phyloP scores from a whole-genome alignment of 192 early-diverging fungal genomes.

The Funneliformis geosporum region DNA sequence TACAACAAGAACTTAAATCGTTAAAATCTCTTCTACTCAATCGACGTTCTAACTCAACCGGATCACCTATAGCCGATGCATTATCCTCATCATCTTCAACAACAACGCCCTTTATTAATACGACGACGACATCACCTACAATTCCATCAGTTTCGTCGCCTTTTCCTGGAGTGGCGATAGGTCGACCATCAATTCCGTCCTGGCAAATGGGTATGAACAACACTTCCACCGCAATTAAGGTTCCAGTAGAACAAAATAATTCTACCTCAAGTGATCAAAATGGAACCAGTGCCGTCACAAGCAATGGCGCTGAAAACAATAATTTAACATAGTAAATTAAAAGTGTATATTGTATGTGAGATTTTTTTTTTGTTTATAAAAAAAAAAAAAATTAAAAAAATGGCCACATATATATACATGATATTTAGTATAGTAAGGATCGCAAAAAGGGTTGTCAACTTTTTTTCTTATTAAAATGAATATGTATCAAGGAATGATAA shows the following conservation, averaged over 20 bases:
- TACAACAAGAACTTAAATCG: constrained; percentile 94
- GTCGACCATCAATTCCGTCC: constrained; percentile 8
- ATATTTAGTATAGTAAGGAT: background rate
- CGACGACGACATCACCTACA: constrained; percentile 6
- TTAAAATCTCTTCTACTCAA: constrained; percentile 89
- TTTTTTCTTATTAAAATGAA: too few species aligned
- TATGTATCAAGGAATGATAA: too few species aligned
- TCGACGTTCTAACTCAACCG: constrained; percentile 49
- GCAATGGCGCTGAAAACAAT: background rate
- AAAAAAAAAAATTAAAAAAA: background rate
- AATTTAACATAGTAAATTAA: background rate
- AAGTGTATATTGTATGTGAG: background rate
- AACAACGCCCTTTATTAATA: constrained; percentile 31
- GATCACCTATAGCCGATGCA: constrained; percentile 22
- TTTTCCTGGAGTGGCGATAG: constrained; percentile 12
- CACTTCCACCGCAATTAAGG: background rate
- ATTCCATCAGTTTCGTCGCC: constrained; percentile 31
- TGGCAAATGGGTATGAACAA: constrained; percentile 24
- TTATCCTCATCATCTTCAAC: constrained; percentile 17
- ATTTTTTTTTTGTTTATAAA: background rate
- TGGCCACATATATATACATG: background rate
- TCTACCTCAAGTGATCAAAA: background rate
- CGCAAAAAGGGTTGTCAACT: too few species aligned
- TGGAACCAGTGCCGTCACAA: background rate
- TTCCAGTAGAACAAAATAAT: background rate